Conservation (phyloP, 2,329 filamentous ascomycete genomes). For the Penicillium sp. region DNA sequence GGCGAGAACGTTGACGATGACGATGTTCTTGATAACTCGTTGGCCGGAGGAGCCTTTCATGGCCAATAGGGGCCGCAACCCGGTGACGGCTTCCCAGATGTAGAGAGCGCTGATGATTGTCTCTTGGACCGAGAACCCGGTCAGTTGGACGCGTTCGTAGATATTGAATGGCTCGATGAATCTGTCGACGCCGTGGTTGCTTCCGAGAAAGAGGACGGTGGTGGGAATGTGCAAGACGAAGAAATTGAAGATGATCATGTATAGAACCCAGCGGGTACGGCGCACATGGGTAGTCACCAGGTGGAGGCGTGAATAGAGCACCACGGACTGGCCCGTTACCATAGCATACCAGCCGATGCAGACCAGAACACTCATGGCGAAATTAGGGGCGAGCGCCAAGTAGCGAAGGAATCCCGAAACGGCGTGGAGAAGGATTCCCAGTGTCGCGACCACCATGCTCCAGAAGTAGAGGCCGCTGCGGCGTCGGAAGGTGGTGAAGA, state of each 20-base stretch:
- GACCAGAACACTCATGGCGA: conserved; percentile 30
- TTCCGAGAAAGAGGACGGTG: conserved; percentile 34
- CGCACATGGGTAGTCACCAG: conserved; percentile 31
- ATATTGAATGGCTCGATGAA: conserved; percentile 33
- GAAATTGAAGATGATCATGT: conserved; percentile 42
- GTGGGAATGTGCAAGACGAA: conserved; percentile 38
- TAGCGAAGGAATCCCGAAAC: conserved; percentile 17
- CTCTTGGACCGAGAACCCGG: conserved; percentile 52
- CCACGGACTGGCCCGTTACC: conserved; percentile 42
- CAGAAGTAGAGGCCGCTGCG: conserved; percentile 24
- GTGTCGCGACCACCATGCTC: conserved; percentile 20
- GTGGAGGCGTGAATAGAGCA: conserved; percentile 44
- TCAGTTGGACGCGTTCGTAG: conserved; percentile 51
- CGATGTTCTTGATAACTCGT: conserved; percentile 11
- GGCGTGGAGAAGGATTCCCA: conserved; percentile 18
- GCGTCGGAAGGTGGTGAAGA: conserved; percentile 20
- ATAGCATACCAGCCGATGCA: conserved; percentile 40
- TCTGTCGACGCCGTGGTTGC: conserved; percentile 14
- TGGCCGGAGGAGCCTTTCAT: conserved; percentile 12
- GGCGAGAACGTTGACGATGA: conserved; percentile 43
- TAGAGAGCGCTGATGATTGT: conserved; percentile 50
- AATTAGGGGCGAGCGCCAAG: conserved; percentile 22
- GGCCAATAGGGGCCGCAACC: conserved; percentile 7
- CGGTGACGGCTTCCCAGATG: conserved; percentile 45
- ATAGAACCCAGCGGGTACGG: conserved; percentile 28